Conservation (phyloP, 768 basidiomycete species). For the Russula earlei region DNA sequence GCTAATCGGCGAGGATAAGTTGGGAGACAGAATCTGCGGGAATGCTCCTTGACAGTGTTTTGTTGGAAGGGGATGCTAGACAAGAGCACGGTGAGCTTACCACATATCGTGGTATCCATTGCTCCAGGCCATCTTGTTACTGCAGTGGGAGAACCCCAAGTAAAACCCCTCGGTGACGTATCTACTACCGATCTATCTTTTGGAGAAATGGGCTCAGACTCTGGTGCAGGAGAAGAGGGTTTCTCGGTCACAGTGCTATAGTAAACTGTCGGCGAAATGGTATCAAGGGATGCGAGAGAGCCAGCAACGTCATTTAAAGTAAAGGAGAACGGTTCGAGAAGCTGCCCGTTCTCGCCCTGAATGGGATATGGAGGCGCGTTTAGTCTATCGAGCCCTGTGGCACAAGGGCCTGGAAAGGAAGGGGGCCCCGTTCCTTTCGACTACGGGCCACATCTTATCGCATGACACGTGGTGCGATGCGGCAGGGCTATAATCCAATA, state of each 20-base stretch:
- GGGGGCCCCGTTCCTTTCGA: background rate
- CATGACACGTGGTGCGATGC: constrained; percentile 20
- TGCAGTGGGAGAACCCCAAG: background rate
- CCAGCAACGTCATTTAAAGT: background rate
- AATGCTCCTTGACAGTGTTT: background rate
- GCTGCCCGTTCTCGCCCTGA: background rate
- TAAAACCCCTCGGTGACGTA: background rate
- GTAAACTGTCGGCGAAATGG: constrained; percentile 27
- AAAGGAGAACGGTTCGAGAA: background rate
- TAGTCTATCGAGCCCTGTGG: background rate
- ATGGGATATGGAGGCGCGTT: background rate
- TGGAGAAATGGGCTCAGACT: background rate
- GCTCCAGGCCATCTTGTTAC: background rate
- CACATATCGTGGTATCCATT: background rate
- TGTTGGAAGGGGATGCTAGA: background rate
- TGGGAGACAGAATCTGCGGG: background rate
- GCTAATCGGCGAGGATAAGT: background rate
- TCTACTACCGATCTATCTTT: background rate
- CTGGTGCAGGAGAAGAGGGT: constrained; percentile 27
- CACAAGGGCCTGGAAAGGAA: background rate
- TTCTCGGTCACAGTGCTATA: constrained; percentile 42
- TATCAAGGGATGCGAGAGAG: background rate
- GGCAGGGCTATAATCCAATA: background rate
- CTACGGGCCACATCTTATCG: constrained; percentile 10
- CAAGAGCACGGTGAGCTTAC: background rate